These are phyloP conservation scores for Rhizopogon roseolus DNA, from an alignment of 768 basidiomycete species.

Conservation along the genomic window DNA sequence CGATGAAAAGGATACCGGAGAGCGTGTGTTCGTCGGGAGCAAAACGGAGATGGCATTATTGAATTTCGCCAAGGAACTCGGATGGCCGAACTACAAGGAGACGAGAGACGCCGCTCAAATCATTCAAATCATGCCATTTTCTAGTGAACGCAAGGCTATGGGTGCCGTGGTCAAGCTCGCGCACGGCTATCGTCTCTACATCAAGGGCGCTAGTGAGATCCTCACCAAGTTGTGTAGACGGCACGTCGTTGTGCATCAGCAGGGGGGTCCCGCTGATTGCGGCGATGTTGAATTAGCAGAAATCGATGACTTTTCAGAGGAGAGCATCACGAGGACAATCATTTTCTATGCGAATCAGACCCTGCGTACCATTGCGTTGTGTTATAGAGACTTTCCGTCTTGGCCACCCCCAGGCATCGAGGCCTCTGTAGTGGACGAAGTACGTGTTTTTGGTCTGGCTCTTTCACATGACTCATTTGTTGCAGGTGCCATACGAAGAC, in stretches of 20 bases:
- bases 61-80: constrained; percentile 74
- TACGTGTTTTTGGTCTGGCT: constrained; percentile 25
- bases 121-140: too few relatives aligned
- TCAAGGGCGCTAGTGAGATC: constrained; percentile 96
- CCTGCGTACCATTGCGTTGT: constrained; percentile 89
- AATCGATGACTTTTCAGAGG: constrained; percentile 64
- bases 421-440: constrained; percentile 47
- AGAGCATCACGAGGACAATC: constrained; percentile 89
- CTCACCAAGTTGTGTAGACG: constrained; percentile 7
- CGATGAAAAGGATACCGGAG: constrained; percentile 52
- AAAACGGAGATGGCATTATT: constrained; percentile 96
- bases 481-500: constrained; percentile 62
- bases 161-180: constrained; percentile 71
- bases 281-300: constrained; percentile 45
- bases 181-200: constrained; percentile 62
- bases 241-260: constrained; percentile 63
- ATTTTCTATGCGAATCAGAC: constrained; percentile 98
- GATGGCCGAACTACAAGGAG: constrained; percentile 69
- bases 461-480: constrained; percentile 10
- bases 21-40: constrained; percentile 73
- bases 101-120: constrained; percentile 42
- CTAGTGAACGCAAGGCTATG: constrained; percentile 92
- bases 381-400: constrained; percentile 79
- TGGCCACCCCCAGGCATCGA: constrained; percentile 72
- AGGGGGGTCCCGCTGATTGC: constrained; percentile 15